Conservation (phyloP, 495 filamentous ascomycete species). For the Cairneyella variabilis region DNA sequence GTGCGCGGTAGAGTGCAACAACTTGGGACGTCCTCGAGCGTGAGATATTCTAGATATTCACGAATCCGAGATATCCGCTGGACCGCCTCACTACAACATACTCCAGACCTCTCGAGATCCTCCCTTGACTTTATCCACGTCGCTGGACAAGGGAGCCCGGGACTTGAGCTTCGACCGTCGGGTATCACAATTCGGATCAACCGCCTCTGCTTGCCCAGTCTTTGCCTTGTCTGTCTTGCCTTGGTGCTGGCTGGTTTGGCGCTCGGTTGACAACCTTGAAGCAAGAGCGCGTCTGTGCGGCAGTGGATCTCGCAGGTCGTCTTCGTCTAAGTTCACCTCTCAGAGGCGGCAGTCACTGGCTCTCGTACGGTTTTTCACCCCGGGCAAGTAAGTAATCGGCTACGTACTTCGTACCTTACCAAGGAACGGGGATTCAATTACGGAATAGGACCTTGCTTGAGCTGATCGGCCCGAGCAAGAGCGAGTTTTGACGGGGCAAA, state of each 20-base stretch:
- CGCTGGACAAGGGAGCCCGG: neutral
- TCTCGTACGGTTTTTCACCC: too few relatives aligned
- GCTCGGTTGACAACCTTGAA: neutral
- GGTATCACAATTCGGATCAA: neutral
- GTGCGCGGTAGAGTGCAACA: too few relatives aligned
- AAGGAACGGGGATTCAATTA: constrained; percentile 8
- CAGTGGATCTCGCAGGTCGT: neutral
- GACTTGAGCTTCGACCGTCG: too few relatives aligned
- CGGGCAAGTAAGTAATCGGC: neutral
- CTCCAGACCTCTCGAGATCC: neutral
- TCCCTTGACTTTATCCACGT: neutral
- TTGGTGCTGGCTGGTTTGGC: too few relatives aligned
- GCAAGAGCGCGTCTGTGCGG: neutral
- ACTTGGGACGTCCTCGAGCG: too few relatives aligned
- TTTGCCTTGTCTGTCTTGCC: neutral
- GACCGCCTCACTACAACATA: neutral
- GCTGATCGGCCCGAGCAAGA: constrained; percentile 5
- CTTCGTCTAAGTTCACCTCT: neutral
- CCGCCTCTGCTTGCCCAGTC: neutral
- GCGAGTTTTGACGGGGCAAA: constrained; percentile 1
- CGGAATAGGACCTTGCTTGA: constrained; percentile 5
- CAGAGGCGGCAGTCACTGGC: neutral
- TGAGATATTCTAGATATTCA: neutral
- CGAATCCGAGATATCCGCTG: neutral
- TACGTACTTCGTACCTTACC: too few relatives aligned